Conservation (phyloP, 2,329 filamentous ascomycete genomes). For the Elsinoe necatrix region DNA sequence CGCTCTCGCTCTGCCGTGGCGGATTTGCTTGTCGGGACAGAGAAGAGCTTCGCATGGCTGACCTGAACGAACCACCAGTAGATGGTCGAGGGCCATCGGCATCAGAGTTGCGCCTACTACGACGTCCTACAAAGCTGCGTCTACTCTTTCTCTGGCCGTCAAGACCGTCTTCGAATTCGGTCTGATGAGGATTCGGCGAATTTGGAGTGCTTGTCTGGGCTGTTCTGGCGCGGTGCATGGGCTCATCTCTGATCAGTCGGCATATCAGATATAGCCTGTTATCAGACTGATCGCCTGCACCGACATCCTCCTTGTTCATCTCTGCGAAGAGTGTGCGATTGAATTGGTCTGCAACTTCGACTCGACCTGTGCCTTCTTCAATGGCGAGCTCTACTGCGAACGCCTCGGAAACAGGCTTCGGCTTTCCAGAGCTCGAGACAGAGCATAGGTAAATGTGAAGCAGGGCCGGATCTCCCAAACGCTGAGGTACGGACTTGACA, state of each 20-base stretch:
- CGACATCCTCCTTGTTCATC: conserved; percentile 65
- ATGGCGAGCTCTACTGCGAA: conserved; percentile 71
- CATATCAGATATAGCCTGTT: conserved; percentile 76
- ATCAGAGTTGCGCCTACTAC: conserved; percentile 10
- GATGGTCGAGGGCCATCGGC: background rate
- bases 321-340: conserved; percentile 84
- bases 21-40: background rate
- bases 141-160: conserved; percentile 3
- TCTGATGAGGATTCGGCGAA: conserved; percentile 11
- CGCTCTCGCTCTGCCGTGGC: background rate
- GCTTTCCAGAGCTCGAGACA: conserved; percentile 55
- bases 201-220: background rate
- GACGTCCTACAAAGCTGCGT: background rate
- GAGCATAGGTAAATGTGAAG: conserved; percentile 70
- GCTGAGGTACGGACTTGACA: conserved; percentile 71
- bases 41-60: conserved; percentile 7
- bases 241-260: conserved; percentile 59
- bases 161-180: conserved; percentile 8
- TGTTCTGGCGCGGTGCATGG: conserved; percentile 20
- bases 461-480: conserved; percentile 64
- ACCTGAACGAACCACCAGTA: conserved; percentile 3
- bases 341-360: conserved; percentile 55
- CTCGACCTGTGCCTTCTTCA: conserved; percentile 57
- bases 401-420: conserved; percentile 68
- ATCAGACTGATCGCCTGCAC: conserved; percentile 55